Conservation (phyloP, 345 rosid species). For the Ceriops tagal region DNA sequence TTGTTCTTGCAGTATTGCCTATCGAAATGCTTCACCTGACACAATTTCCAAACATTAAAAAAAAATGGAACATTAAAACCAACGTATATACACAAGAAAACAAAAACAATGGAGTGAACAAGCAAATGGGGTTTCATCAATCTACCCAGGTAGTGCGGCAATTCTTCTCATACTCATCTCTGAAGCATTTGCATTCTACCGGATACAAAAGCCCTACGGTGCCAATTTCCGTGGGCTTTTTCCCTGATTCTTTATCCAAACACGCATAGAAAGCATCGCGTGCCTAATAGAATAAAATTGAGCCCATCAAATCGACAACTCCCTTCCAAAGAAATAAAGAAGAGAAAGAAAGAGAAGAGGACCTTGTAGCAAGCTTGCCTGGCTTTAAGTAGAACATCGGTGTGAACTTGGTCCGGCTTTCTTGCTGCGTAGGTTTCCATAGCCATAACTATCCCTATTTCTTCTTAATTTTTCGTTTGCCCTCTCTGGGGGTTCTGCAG, state of each 20-base stretch:
- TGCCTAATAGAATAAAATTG: slow-evolving; percentile 39
- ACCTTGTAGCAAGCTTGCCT: slow-evolving; percentile 85
- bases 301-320: neutral
- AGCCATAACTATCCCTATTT: slow-evolving; percentile 8
- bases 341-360: neutral
- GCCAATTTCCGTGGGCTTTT: slow-evolving; percentile 67
- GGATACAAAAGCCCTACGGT: slow-evolving; percentile 80
- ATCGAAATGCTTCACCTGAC: slow-evolving; percentile 89
- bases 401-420: slow-evolving; percentile 52
- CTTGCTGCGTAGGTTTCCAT: slow-evolving; percentile 42
- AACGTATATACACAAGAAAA: neutral
- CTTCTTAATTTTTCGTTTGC: too few relatives aligned
- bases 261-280: slow-evolving; percentile 79
- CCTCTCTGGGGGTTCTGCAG: too few relatives aligned
- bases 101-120: neutral
- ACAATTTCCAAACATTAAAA: neutral
- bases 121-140: neutral
- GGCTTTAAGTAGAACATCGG: slow-evolving; percentile 66
- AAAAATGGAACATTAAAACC: neutral
- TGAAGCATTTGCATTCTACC: slow-evolving; percentile 48
- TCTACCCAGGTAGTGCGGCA: slow-evolving; percentile 79
- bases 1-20: slow-evolving; percentile 66
- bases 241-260: slow-evolving; percentile 62
- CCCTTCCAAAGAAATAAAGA: neutral
- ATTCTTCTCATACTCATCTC: slow-evolving; percentile 40